A percentile compares a stretch with the other conserved stretches of the same genome.
Conservation (phyloP, 805 yeast genomes). For the Diddensiella santjacobensis region DNA sequence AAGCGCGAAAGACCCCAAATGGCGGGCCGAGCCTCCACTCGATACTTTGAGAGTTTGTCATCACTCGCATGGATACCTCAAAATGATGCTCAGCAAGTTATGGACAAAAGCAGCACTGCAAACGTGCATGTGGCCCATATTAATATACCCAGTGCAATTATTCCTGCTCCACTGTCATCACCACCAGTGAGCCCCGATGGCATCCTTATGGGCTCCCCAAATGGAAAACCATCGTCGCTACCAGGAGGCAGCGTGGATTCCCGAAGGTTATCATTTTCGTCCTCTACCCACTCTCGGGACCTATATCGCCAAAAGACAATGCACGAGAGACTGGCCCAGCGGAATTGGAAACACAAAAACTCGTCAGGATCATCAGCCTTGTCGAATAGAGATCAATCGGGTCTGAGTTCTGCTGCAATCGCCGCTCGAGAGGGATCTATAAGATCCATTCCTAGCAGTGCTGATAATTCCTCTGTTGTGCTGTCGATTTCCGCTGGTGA, state of each 20-base stretch:
- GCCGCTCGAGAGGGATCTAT: neutral
- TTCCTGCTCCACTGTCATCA: neutral
- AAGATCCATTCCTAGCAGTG: neutral
- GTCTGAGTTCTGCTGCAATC: neutral
- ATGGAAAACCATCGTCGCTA: neutral
- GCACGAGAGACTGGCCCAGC: conserved; percentile 3
- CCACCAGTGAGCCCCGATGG: neutral
- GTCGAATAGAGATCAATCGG: neutral
- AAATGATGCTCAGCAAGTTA: neutral
- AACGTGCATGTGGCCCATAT: neutral
- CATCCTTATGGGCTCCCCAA: neutral
- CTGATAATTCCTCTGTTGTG: neutral
- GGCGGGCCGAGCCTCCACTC: neutral
- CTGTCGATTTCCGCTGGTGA: neutral
- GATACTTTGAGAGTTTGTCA: neutral
- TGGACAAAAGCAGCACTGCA: neutral
- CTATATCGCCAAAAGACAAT: neutral
- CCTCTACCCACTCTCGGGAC: neutral
- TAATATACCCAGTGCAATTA: neutral
- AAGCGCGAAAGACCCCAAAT: neutral
- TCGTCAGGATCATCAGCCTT: neutral
- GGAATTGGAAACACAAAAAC: conserved; percentile 3
- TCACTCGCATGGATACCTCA: neutral
- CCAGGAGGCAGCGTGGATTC: neutral
- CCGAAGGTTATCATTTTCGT: neutral